A percentile compares a stretch with the other conserved stretches of the same genome.
Conservation (phyloP, 140 eudicot species). For the Bidens hawaiensis region DNA sequence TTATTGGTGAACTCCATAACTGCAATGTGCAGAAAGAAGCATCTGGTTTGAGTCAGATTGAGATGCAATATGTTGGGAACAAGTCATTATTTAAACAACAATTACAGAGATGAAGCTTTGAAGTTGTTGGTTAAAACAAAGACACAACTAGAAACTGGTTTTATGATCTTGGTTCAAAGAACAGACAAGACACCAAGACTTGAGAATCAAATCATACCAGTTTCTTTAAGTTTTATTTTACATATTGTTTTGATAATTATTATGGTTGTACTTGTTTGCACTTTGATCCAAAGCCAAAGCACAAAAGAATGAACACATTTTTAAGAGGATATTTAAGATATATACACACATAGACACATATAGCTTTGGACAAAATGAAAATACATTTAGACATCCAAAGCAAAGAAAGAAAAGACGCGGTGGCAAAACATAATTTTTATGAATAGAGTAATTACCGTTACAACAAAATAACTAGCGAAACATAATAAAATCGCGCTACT, state of each 20-base stretch:
- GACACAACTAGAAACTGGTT: constrained; percentile 29
- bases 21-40: constrained; percentile 21
- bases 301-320: no score
- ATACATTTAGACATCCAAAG: no score
- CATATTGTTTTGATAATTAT: neutral
- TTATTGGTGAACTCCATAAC: constrained; percentile 32
- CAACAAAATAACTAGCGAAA: no score
- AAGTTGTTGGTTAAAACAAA: constrained; percentile 26
- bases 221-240: constrained; percentile 7
- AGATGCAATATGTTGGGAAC: constrained; percentile 35
- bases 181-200: constrained; percentile 42
- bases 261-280: neutral
- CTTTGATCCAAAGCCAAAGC: neutral
- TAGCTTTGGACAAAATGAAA: no score
- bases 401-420: no score
- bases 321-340: no score
- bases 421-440: no score
- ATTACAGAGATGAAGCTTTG: constrained; percentile 34
- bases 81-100: constrained; percentile 26
- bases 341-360: no score
- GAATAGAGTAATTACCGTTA: no score
- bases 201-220: constrained; percentile 35
- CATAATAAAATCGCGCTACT: no score
- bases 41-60: constrained; percentile 30
- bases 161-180: constrained; percentile 37